Evolutionary conservation across 805 yeast genomes (phyloP).

Genomic region (Ogataea henricii): DNA sequence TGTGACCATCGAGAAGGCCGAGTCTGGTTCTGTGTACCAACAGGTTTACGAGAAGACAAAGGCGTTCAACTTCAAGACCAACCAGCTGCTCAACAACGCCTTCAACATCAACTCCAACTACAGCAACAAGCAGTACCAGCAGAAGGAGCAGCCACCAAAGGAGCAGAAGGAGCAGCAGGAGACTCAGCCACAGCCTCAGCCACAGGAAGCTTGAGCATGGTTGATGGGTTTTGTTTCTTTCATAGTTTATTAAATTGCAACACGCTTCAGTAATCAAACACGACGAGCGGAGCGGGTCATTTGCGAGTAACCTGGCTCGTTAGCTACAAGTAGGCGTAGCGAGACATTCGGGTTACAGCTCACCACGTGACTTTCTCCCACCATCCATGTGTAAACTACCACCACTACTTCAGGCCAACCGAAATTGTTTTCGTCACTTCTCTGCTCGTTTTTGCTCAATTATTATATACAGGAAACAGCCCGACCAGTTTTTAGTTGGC

Average conservation of each 20-base stretch:
- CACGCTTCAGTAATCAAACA: background rate
- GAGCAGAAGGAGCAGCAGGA: slow-evolving; percentile 7
- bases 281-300: background rate
- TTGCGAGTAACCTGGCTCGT: no score
- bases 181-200: slow-evolving; percentile 6
- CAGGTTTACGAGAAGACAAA: slow-evolving; percentile 70
- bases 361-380: no score
- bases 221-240: background rate
- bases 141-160: slow-evolving; percentile 7
- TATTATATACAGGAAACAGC: slow-evolving; percentile 1
- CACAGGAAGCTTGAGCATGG: slow-evolving; percentile 5
- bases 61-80: slow-evolving; percentile 60
- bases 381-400: no score
- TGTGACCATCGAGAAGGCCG: slow-evolving; percentile 52
- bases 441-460: no score
- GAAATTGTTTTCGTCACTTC: background rate
- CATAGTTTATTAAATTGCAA: background rate
- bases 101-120: slow-evolving; percentile 26
- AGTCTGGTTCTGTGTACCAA: slow-evolving; percentile 59
- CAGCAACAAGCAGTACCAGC: slow-evolving; percentile 16
- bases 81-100: slow-evolving; percentile 54
- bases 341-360: no score
- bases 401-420: no score
- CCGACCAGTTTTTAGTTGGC: background rate
- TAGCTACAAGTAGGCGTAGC: no score